phyloP scores from a whole-genome alignment of 768 basidiomycete species.

The Leucocoprinus sp. region DNA sequence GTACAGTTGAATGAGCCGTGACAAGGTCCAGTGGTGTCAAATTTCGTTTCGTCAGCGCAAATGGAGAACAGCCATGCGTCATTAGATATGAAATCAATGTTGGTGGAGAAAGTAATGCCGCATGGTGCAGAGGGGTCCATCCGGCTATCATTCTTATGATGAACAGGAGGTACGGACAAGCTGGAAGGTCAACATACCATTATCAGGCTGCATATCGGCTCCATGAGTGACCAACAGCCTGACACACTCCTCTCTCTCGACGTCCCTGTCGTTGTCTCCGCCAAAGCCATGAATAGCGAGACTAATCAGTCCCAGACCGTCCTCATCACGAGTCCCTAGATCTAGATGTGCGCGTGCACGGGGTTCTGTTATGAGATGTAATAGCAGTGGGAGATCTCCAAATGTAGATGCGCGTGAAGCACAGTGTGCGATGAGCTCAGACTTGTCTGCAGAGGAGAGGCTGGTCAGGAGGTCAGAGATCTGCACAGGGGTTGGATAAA shows the following conservation, averaged over 20 bases:
- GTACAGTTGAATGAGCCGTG: conserved; percentile 71
- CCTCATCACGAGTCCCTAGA: conserved; percentile 69
- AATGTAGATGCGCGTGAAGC: conserved; percentile 71
- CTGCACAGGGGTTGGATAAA: conserved; percentile 61
- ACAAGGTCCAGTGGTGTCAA: conserved; percentile 87
- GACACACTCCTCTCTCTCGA: conserved; percentile 89
- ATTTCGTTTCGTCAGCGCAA: conserved; percentile 66
- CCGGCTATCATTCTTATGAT: conserved; percentile 47
- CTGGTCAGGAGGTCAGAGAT: conserved; percentile 61
- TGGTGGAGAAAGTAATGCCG: conserved; percentile 80
- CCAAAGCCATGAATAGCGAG: conserved; percentile 76
- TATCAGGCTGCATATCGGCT: conserved; percentile 58
- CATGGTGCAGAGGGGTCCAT: conserved; percentile 94
- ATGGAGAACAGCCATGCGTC: conserved; percentile 84
- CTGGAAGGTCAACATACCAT: conserved; percentile 36
- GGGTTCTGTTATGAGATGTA: conserved; percentile 62
- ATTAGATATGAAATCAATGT: conserved; percentile 88
- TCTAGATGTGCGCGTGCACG: conserved; percentile 63
- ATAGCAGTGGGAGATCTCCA: conserved; percentile 64
- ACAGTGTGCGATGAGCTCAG: conserved; percentile 65
- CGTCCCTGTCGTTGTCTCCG: conserved; percentile 70
- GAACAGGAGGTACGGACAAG: conserved; percentile 6
- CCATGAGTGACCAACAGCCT: conserved; percentile 73
- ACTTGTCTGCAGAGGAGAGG: conserved; percentile 58
- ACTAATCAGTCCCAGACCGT: conserved; percentile 76